A percentile compares a stretch with the other conserved stretches of the same genome.
phyloP scores from a whole-genome alignment of 345 rosid species.

The Syzygium oleosum region DNA sequence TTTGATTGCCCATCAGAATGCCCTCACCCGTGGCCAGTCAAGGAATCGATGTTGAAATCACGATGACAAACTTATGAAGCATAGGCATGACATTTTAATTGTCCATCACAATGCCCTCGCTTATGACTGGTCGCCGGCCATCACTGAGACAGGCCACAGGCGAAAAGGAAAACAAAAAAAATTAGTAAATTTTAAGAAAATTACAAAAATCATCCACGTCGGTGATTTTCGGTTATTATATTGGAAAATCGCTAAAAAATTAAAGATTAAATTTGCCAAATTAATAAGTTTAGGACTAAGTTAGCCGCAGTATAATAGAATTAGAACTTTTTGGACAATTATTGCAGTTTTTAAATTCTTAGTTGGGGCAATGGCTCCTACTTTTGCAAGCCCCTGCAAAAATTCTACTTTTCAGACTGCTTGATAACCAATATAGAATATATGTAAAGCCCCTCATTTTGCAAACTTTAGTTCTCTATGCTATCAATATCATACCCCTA shows the following conservation, averaged over 20 bases:
- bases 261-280: background rate
- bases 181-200: too few relatives aligned
- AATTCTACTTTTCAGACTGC: background rate
- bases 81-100: background rate
- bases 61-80: background rate
- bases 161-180: too few relatives aligned
- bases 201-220: too few relatives aligned
- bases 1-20: background rate
- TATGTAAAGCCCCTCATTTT: background rate
- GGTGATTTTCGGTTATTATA: accelerated
- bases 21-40: accelerated
- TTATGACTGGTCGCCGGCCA: too few relatives aligned
- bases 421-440: background rate
- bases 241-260: background rate
- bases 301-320: background rate
- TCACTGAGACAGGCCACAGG: too few relatives aligned
- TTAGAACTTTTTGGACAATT: background rate
- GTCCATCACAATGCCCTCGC: background rate
- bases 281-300: background rate
- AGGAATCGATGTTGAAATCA: background rate
- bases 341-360: background rate
- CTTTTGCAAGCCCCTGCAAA: background rate
- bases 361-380: background rate
- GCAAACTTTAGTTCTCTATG: background rate
- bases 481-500: background rate